These are phyloP conservation scores for Phalaenopsis hybrid DNA, from an alignment of 116 monocot species.

Conservation along the genomic window DNA sequence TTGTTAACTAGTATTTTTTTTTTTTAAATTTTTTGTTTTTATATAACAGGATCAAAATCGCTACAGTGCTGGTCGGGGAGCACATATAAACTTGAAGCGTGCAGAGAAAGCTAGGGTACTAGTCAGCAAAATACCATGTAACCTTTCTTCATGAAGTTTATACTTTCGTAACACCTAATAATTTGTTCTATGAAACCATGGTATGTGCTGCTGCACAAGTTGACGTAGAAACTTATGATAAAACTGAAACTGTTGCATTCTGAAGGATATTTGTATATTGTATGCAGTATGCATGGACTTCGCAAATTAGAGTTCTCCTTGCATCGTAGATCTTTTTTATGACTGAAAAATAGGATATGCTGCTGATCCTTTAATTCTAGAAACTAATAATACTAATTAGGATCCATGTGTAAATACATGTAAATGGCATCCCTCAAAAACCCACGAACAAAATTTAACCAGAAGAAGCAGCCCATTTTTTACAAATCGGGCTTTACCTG, in stretches of 20 bases:
- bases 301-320: background rate
- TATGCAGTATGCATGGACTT: background rate
- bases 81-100: slow-evolving; percentile 83
- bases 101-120: slow-evolving; percentile 77
- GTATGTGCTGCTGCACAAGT: background rate
- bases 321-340: background rate
- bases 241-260: background rate
- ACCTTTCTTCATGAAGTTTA: background rate
- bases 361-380: background rate
- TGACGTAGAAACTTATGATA: background rate
- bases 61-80: slow-evolving; percentile 78
- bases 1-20: background rate
- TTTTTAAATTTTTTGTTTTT: background rate
- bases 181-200: background rate
- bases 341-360: background rate
- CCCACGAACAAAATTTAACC: background rate
- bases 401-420: background rate
- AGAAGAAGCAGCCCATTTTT: background rate
- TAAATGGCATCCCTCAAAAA: background rate
- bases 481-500: background rate
- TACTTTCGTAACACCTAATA: background rate
- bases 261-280: background rate
- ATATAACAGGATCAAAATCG: slow-evolving; percentile 76
- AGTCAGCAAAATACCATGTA: slow-evolving; percentile 67
- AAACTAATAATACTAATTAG: background rate